Evolutionary conservation across 805 yeast species (phyloP), one percentile per base, ranked within the genome.

Genomic region (Kregervanrija delftensis): DNA sequence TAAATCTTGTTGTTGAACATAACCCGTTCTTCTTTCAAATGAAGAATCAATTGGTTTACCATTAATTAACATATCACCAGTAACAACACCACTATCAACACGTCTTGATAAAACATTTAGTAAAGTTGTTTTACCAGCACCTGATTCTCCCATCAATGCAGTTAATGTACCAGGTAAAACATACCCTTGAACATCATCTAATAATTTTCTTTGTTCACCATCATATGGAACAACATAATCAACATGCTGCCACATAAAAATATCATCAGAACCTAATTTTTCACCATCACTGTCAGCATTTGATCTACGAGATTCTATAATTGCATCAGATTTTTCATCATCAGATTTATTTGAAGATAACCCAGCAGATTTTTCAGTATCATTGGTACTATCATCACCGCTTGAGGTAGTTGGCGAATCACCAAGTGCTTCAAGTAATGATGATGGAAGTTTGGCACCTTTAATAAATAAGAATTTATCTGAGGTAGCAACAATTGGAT

Each of bases 111-210:
- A 59, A 32, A 72, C 72, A 53, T 77, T 77, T 47, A 77, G 64
- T 41, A 77, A 60, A 5, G 83, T 77, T 0, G 83, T 77, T 57
- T 77, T 77, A 54, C 83, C 83, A 14, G 83, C 83, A 51, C 83
- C 83, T 2, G 81, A 75, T 53, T 75, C 82, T 46, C 83, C 83
- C 80, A 77, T 77, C 37, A 77, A 60, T 2, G 83, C 83, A 16
- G 82, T 77, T 55, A 77, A 59, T 6, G 73, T 68, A 38, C 83
- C 83, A 2, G 83, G 81, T 33, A 64, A 60, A 53, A 69, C 66
- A 57, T 62, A 70, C 30, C 76, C 76, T 39, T 68, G 68, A 44
- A 71, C 63, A 47, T 69, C 54, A 46, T 70, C 69, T 56, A 79
- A 63, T 47, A 76, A 57, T 43, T 64, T 63, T 31, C 73, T 56